Percentiles rank a stretch among this genome's conserved stretches.
These are phyloP conservation scores for Loxodes magnus DNA, from an alignment of 73 alveolate genomes.

Conservation along the genomic window DNA sequence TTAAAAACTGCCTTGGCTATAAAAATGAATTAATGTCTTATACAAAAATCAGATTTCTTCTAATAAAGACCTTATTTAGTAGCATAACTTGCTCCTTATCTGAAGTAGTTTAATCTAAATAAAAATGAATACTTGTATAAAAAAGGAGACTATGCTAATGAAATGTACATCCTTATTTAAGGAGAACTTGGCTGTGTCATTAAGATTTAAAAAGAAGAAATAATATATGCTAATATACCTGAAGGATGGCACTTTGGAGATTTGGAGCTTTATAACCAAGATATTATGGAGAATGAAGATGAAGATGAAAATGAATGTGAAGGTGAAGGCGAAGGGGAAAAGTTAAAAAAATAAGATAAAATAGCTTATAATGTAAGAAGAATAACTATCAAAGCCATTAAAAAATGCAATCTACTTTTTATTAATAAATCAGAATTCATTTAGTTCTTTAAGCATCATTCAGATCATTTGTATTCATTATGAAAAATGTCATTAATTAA, in stretches of 20 bases:
- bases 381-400: no score
- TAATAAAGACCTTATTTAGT: constrained; percentile 34
- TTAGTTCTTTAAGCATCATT: no score
- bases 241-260: constrained; percentile 59
- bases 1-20: constrained; percentile 40
- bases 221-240: constrained; percentile 19
- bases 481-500: no score
- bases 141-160: constrained; percentile 50
- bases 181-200: constrained; percentile 21
- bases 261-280: no score
- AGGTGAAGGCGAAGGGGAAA: no score
- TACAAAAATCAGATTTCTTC: constrained; percentile 32
- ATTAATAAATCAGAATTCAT: no score
- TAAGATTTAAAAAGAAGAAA: constrained; percentile 13
- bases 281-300: no score
- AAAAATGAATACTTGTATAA: constrained; percentile 32
- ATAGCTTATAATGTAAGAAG: no score
- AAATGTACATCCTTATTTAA: constrained; percentile 38
- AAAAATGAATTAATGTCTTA: constrained; percentile 32
- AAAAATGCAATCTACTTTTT: no score
- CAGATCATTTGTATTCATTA: no score
- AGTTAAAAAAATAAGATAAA: no score
- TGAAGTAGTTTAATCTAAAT: constrained; percentile 38
- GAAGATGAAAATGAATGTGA: no score
- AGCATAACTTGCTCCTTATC: constrained; percentile 44